A percentile compares a stretch with the other conserved stretches of the same genome.
Conservation (phyloP, 1,284 basidiomycete species). For the Gymnopus androsaceus region DNA sequence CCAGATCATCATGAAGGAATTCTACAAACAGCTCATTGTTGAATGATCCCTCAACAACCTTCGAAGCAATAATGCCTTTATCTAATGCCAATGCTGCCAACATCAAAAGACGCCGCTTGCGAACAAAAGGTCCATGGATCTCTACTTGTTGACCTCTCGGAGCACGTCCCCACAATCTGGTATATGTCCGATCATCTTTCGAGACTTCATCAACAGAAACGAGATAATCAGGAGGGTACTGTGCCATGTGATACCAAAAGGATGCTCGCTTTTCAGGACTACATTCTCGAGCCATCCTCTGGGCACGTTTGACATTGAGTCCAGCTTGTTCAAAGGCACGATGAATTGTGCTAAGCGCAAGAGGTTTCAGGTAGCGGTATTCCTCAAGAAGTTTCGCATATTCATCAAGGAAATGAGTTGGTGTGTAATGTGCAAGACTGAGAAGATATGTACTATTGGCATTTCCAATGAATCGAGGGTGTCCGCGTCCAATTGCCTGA, state of each 20-base stretch:
- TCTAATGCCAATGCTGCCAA: too few relatives aligned
- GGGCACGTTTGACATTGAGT: slow-evolving; percentile 11
- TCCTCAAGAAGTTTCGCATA: slow-evolving; percentile 19
- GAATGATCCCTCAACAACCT: slow-evolving; percentile 29
- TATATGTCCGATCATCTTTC: slow-evolving; percentile 19
- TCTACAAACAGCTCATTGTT: slow-evolving; percentile 22
- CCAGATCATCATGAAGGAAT: slow-evolving; percentile 32
- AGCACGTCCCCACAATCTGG: slow-evolving; percentile 24
- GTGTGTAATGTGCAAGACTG: slow-evolving; percentile 21
- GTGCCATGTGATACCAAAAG: neutral
- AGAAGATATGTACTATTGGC: slow-evolving; percentile 19
- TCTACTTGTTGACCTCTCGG: slow-evolving; percentile 20
- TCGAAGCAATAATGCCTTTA: slow-evolving; percentile 27
- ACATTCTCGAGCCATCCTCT: slow-evolving; percentile 14
- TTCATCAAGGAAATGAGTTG: slow-evolving; percentile 28
- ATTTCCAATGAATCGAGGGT: slow-evolving; percentile 9
- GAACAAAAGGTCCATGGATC: slow-evolving; percentile 24
- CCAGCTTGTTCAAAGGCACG: slow-evolving; percentile 16
- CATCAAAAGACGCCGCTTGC: slow-evolving; percentile 24
- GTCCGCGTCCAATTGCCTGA: slow-evolving; percentile 13
- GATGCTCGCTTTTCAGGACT: slow-evolving; percentile 2
- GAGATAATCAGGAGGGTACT: slow-evolving; percentile 14
- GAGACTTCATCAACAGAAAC: slow-evolving; percentile 21
- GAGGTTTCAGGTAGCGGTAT: slow-evolving; percentile 19
- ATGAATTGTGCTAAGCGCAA: slow-evolving; percentile 24